phyloP scores from a whole-genome alignment of 169 alveolate genomes.

The Cytauxzoon felis region DNA sequence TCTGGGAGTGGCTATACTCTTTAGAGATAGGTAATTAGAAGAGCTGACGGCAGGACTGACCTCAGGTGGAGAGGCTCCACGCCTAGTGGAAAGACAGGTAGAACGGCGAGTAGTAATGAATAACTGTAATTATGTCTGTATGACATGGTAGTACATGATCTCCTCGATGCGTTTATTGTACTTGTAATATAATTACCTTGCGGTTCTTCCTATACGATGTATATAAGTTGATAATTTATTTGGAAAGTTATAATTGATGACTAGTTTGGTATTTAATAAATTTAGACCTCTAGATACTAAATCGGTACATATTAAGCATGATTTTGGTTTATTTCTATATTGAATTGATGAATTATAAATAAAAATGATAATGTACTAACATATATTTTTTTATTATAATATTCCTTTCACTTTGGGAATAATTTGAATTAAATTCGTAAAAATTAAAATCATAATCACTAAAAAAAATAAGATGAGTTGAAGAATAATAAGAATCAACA shows the following conservation, averaged over 20 bases:
- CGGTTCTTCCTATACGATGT: conserved; percentile 97
- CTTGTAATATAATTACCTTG: conserved; percentile 82
- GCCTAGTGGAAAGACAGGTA: neutral
- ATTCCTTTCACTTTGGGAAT: conserved; percentile 30
- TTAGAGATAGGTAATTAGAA: no score
- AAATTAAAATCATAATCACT: conserved; percentile 3
- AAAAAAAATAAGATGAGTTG: neutral
- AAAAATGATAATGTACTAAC: no score
- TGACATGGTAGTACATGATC: neutral
- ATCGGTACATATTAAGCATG: conserved; percentile 91
- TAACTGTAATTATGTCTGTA: neutral
- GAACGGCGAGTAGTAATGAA: neutral
- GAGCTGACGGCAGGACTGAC: no score
- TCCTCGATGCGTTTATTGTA: no score
- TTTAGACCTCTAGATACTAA: conserved; percentile 97
- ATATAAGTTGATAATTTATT: conserved; percentile 87
- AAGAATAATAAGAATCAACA: neutral
- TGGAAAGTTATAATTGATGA: conserved; percentile 96
- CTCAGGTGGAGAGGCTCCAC: no score
- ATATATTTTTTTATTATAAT: conserved; percentile 8
- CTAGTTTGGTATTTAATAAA: conserved; percentile 88
- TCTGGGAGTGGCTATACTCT: no score
- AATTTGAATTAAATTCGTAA: conserved; percentile 21
- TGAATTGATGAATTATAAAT: neutral
- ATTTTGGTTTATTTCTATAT: conserved; percentile 1